Evolutionary conservation across 129 eudicot genomes (phyloP), one percentile per base, ranked within the genome.

Genomic region (Escallonia herrerae): DNA sequence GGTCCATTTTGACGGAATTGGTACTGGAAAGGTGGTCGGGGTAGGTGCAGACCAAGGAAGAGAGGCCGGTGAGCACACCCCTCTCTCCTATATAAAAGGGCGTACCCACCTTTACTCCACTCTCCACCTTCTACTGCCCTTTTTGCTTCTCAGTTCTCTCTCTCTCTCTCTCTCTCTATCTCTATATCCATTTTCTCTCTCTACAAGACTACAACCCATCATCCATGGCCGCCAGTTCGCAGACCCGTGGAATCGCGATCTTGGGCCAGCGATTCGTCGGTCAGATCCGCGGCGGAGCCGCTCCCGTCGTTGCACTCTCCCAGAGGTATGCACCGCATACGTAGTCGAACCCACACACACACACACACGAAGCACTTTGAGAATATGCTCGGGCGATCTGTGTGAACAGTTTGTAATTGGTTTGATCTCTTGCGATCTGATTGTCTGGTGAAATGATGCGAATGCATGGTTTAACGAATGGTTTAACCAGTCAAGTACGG

Each of bases 161-260:
- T 53, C 13, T 58, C 68, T 39, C n/a, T n/a, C n/a, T n/a, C n/a
- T n/a, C n/a, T n/a, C n/a, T n/a, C n/a, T n/a, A n/a, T n/a, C n/a
- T n/a, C 66, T 70, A 51, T 6, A 12, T 54, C 22, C 58, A 54
- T 42, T 33, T 62, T 50, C 72, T 71, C 76, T 67, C 54, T 69
- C 72, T 56, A 22, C n/a, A n/a, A n/a, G n/a, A n/a, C n/a, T n/a
- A n/a, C 60, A 69, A 77, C 41, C 63, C 49, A 12, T 73, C 46
- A 80, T 83, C 83, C 76, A 87, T 87, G 95, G 95, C 90, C 79
- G 81, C 85, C 74, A 80, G 58, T 74, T 77, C 77, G 73, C 64
- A 71, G 15, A 44, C 70, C 41, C 83, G 82, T 54, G 74, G 78
- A 72, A 58, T 86, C 73, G 77, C 71, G 52, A 71, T 64, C 67